Evolutionary conservation across 768 basidiomycete species (phyloP).

Genomic region (Pholiota microspora): DNA sequence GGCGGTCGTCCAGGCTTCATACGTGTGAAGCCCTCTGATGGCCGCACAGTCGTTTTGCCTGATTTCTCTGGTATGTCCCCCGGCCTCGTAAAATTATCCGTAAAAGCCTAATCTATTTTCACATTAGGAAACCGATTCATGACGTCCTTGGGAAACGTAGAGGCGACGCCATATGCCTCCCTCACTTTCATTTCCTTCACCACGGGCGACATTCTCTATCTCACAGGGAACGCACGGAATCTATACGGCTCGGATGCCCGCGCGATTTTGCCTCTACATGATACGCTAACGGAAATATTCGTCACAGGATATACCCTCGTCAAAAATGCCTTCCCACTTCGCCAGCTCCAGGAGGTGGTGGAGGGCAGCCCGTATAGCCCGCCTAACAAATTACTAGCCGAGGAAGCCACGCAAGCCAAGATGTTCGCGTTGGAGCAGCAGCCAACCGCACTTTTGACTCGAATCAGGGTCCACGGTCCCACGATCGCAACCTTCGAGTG

Average conservation of each 20-base stretch:
- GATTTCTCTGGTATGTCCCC: slow-evolving; percentile 54
- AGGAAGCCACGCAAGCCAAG: slow-evolving; percentile 33
- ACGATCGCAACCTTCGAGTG: slow-evolving; percentile 58
- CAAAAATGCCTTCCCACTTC: slow-evolving; percentile 50
- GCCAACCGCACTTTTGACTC: slow-evolving; percentile 33
- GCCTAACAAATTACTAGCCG: slow-evolving; percentile 49
- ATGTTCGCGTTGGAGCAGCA: slow-evolving; percentile 27
- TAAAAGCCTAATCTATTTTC: slow-evolving; percentile 6
- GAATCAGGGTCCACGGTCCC: slow-evolving; percentile 40
- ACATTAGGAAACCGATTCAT: slow-evolving; percentile 55
- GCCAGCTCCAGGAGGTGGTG: slow-evolving; percentile 31
- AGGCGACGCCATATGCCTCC: slow-evolving; percentile 52
- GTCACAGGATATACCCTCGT: slow-evolving; percentile 55
- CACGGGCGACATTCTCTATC: slow-evolving; percentile 56
- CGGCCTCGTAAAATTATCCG: neutral
- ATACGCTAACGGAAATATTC: slow-evolving; percentile 44
- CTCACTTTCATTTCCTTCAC: slow-evolving; percentile 55
- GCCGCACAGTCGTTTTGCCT: slow-evolving; percentile 53
- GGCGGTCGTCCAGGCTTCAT: slow-evolving; percentile 64
- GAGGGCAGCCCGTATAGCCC: slow-evolving; percentile 55
- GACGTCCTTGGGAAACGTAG: slow-evolving; percentile 64
- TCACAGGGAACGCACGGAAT: slow-evolving; percentile 56
- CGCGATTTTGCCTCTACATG: slow-evolving; percentile 53
- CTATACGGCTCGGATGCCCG: slow-evolving; percentile 47
- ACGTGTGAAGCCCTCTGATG: slow-evolving; percentile 54